Evolutionary conservation across 176 grass and related monocot species (phyloP), one percentile per base, ranked within the genome.

Genomic region (Thinopyrum elongatum): DNA sequence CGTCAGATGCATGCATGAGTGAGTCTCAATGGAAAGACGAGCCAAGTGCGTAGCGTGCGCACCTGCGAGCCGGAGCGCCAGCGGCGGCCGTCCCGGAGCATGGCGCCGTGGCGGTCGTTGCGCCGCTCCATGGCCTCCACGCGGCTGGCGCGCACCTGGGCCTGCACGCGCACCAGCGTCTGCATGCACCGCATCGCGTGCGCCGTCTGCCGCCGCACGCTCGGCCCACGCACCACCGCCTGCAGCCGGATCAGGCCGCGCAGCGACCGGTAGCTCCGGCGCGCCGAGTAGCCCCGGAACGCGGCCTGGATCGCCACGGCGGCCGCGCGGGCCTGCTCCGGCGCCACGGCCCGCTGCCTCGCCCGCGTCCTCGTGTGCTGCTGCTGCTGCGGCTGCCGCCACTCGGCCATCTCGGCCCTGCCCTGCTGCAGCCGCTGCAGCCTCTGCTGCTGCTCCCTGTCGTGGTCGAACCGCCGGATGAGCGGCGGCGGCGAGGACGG

Each of bases 121-220:
- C 92, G 91, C 28, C 80, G 93, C 77, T 99, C 94, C 94, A 93
- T 90, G 90, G 93, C 95, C 31, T 93, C 93, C 8, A 96, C 81
- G 82, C 97, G 89, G 83, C 94, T 88, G 35, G 92, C 63, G 5
- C 88, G 92, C 34, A 99, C 90, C 64, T 99, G 94, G 29, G 89
- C 65, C 77, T 99, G 97, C 51, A 96, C 90, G 83, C 92, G 87
- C 49, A 94, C 94, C 12, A 99, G 88, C 90, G 87, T 92, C 87
- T 88, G 97, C 97, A 99, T 99, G 76, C 83, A 90, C 73, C 87
- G 81, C 94, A 99, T 96, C 36, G 97, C 77, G 82, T 99, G 89
- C 60, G 47, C 88, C 38, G 92, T 96, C 87, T 99, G 97, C 70
- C 87, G 88, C 80, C 93, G 95, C 67, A 99, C 84, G 76, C 83